A percentile compares a stretch with the other conserved stretches of the same genome.
Conservation (phyloP, 2,329 filamentous ascomycete species). For the Diaporthe sp. region DNA sequence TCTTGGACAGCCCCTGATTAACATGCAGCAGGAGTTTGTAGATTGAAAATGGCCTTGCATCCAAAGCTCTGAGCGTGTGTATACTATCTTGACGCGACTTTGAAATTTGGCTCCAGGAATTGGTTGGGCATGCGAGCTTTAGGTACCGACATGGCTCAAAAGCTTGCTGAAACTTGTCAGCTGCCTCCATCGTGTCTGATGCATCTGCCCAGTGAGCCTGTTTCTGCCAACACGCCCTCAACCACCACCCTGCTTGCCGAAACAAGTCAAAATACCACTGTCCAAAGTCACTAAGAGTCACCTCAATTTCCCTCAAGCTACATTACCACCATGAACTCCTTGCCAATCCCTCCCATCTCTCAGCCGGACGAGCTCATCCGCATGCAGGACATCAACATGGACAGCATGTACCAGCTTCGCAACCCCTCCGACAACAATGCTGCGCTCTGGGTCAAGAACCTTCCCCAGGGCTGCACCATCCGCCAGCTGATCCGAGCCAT, state of each 20-base stretch:
- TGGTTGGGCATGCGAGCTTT: background rate
- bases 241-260: background rate
- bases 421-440: conserved; percentile 2
- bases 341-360: background rate
- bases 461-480: conserved; percentile 3
- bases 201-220: background rate
- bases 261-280: background rate
- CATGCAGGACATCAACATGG: background rate
- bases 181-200: background rate
- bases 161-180: background rate
- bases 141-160: background rate
- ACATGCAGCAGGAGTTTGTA: background rate
- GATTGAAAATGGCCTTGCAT: too few relatives aligned
- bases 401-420: background rate
- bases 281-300: background rate
- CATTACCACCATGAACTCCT: background rate
- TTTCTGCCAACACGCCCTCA: background rate
- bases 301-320: background rate
- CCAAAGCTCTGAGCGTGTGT: too few relatives aligned
- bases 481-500: conserved; percentile 29
- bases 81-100: background rate
- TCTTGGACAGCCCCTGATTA: background rate
- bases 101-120: background rate
- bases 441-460: conserved; percentile 1
- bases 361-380: background rate